Base-by-base conservation (phyloP, 345 rosid species). In the Laguncularia racemosa region DNA sequence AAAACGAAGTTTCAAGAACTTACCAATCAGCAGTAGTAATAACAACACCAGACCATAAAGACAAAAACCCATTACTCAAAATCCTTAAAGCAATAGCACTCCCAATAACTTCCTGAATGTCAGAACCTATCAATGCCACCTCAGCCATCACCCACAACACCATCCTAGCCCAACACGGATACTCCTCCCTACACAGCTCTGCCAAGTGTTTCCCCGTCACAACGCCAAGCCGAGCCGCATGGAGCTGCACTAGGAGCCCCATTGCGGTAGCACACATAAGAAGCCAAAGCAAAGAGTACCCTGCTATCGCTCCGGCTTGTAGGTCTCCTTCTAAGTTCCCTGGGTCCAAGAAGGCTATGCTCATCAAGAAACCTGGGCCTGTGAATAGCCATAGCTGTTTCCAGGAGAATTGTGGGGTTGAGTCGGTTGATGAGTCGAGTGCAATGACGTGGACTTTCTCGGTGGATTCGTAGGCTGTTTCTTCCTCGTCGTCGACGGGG, bases 301-400 rank as follows among this genome's bases (percentile, higher is more conserved):
- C 98, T 16, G 98, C 98, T 57, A 92, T 68, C 14, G 98, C 98
- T 0, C 96, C 98, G 4, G 96, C 76, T 70, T 92, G 96, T 20
- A 92, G 95, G 80, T 89, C 95, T 16, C 96, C 98, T 66, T 92
- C 98, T 55, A 92, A 65, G 69, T 92, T 92, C 15, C 98, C 96
- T 2, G 96, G 98, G 75, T 92, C 98, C 13, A 92, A 73, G 58
- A 92, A 92, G 12, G 96, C 98, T 38, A 92, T 92, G 68, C 95
- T 86, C 98, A 89, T 89, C 20, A 89, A 33, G 55, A 92, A 92
- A 1, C 98, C 98, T 1, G 98, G 98, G 3, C 96, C 98, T 0
- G 96, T 88, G 72, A 91, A 91, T 3, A 91, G 76, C 95, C 98
- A 91, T 2, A 91, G 61, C 76, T 91, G 89, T 75, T 68, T 71